Base-by-base conservation (phyloP, 192 early-diverging fungal genomes). In the Diversispora epigaea region DNA sequence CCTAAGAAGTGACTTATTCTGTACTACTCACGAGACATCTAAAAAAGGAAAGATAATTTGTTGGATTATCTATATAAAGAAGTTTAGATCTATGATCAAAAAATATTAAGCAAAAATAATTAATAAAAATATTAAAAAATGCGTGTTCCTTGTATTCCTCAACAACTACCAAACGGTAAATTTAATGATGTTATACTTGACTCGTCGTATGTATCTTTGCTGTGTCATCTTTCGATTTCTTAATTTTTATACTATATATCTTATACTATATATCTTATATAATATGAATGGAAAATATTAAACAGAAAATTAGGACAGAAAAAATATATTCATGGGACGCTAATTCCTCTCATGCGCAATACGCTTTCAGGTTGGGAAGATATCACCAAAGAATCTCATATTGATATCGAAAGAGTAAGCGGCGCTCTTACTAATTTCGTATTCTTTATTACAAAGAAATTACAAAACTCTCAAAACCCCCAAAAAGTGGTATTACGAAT, bases 401-500 rank as follows among this genome's bases (percentile, higher is more conserved):
- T 80, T 22, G 58, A 73, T n/a, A 64, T 83, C 0, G 72, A 74
- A 11, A 68, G 76, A 3, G 75, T 83, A 49, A 78, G 77, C 40
- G 81, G 81, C 21, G 81, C 81, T 55, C 77, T 83, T 67, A 83
- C 81, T 55, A 71, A 70, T 68, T 57, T 68, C 45, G 66, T 76
- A 39, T 80, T 80, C 39, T 73, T 70, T 22, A 66, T 80, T 10
- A 68, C 63, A 4, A 75, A 61, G 47, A 52, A 32, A 21, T 21
- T 61, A 12, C 17, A 44, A 40, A 10, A 40, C 15, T 44, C 11
- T n/a, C 6, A 11, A 40, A 76, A 70, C 21, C 68, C 75, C 4
- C 64, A 72, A 2, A 89, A 86, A 75, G 76, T 84, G 5, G 81
- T 94, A 40, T 72, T 93, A 50, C 86, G 95, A 25, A 84, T 96